Conservation (phyloP, 1,139 yeast species). For the Eremothecium gossypii region DNA sequence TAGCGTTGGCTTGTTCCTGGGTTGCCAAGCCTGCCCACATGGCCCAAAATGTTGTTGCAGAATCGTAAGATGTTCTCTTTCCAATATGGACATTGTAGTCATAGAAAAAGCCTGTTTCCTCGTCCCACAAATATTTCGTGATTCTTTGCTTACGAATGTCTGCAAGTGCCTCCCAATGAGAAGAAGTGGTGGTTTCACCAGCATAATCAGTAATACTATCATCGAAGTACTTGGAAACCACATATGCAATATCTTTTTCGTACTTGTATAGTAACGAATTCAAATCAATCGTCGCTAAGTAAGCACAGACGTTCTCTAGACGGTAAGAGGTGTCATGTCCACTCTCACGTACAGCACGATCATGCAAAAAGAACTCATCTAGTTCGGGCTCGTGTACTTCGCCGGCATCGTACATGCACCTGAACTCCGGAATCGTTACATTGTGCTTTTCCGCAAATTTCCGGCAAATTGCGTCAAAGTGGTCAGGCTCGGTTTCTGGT, state of each 20-base stretch:
- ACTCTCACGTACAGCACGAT: slow-evolving; percentile 90
- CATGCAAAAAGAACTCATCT: slow-evolving; percentile 85
- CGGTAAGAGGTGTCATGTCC: slow-evolving; percentile 95
- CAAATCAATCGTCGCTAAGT: slow-evolving; percentile 84
- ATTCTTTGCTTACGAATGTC: slow-evolving; percentile 45
- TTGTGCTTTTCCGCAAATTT: slow-evolving; percentile 63
- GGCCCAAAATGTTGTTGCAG: slow-evolving; percentile 91
- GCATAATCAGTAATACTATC: slow-evolving; percentile 36
- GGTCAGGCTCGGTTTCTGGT: slow-evolving; percentile 92
- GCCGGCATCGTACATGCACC: slow-evolving; percentile 58
- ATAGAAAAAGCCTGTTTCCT: slow-evolving; percentile 64
- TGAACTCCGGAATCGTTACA: slow-evolving; percentile 59
- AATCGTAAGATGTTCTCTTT: slow-evolving; percentile 58
- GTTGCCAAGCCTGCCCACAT: slow-evolving; percentile 78
- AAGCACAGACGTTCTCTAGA: slow-evolving; percentile 81
- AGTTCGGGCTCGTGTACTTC: slow-evolving; percentile 62
- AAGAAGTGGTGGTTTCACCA: slow-evolving; percentile 41
- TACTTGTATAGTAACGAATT: slow-evolving; percentile 83
- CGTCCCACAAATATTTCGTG: slow-evolving; percentile 78
- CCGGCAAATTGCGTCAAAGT: slow-evolving; percentile 62
- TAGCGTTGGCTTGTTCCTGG: slow-evolving; percentile 56
- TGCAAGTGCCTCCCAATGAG: slow-evolving; percentile 55
- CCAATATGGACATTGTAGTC: slow-evolving; percentile 67
- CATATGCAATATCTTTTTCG: slow-evolving; percentile 71
- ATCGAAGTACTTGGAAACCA: slow-evolving; percentile 48